Base-by-base conservation (phyloP, 345 rosid species). In the Leavenworthia alabamica region DNA sequence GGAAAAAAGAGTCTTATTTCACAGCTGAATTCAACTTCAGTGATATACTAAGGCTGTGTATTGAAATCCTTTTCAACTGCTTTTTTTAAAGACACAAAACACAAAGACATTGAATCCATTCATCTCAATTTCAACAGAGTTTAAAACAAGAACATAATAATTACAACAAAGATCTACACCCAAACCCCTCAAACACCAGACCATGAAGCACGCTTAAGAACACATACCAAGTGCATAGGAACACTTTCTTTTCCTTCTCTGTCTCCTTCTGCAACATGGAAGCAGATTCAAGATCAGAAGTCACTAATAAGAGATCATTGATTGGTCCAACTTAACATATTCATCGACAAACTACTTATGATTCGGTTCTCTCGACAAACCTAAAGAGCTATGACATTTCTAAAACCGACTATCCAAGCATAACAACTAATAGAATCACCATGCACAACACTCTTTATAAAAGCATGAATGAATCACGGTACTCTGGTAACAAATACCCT, bases 11-110 rank as follows among this genome's bases (percentile, higher is more conserved):
- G 17, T 37, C 39, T 12, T 24, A 16, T 20, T n/a, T n/a, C n/a
- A n/a, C n/a, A n/a, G n/a, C n/a, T n/a, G n/a, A n/a, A n/a, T n/a
- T n/a, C n/a, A n/a, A n/a, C n/a, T n/a, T n/a, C n/a, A n/a, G n/a
- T n/a, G n/a, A n/a, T n/a, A n/a, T n/a, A n/a, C n/a, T n/a, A n/a
- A n/a, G n/a, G n/a, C n/a, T n/a, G n/a, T n/a, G n/a, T n/a, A n/a
- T n/a, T n/a, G n/a, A 49, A 33, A 68, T 51, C 7, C 17, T 32
- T 50, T 59, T 60, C 47, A 42, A 12, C 31, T 26, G 47, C 7
- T 33, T 68, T 68, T n/a, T 54, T 44, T 44, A 45, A 62, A 61
- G 73, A 44, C 44, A n/a, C n/a, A 62, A 62, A n/a, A n/a, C n/a
- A 36, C 36, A 54, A 37, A 52, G 55, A 45, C 68, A 61, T 28